Conservation (phyloP, 1,284 basidiomycete genomes). For the Trametes hirsuta region DNA sequence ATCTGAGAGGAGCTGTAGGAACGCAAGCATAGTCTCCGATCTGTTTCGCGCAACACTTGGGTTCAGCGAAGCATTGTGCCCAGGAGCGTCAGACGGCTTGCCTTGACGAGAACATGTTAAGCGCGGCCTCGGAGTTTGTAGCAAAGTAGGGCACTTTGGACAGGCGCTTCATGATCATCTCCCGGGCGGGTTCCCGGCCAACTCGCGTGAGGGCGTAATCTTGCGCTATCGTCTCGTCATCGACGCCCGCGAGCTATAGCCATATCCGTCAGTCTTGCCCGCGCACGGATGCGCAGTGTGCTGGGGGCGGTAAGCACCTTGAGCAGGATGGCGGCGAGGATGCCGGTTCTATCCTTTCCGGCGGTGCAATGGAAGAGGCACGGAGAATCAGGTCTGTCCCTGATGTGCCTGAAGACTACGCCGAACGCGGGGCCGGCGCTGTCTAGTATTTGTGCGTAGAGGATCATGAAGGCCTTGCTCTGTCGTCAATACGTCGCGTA, state of each 20-base stretch:
- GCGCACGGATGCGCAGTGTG: too few species aligned
- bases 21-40: slow-evolving; percentile 71
- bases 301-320: slow-evolving; percentile 45
- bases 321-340: slow-evolving; percentile 73
- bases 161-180: slow-evolving; percentile 66
- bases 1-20: slow-evolving; percentile 58
- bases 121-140: slow-evolving; percentile 67
- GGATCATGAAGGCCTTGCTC: slow-evolving; percentile 72
- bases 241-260: slow-evolving; percentile 67
- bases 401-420: slow-evolving; percentile 66
- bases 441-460: slow-evolving; percentile 80
- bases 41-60: slow-evolving; percentile 37
- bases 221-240: slow-evolving; percentile 61
- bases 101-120: slow-evolving; percentile 81
- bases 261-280: background rate
- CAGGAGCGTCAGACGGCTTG: slow-evolving; percentile 34
- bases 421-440: slow-evolving; percentile 68
- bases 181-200: slow-evolving; percentile 74
- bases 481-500: slow-evolving; percentile 12
- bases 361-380: slow-evolving; percentile 78
- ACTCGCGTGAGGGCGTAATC: slow-evolving; percentile 78
- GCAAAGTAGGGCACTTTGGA: slow-evolving; percentile 71
- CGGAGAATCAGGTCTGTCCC: slow-evolving; percentile 64
- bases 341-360: slow-evolving; percentile 79
- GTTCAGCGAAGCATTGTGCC: background rate